A percentile compares a stretch with the other conserved stretches of the same genome.
These are phyloP conservation scores for Maudiozyma turicensis DNA, from an alignment of 805 yeast genomes.

Conservation along the genomic window DNA sequence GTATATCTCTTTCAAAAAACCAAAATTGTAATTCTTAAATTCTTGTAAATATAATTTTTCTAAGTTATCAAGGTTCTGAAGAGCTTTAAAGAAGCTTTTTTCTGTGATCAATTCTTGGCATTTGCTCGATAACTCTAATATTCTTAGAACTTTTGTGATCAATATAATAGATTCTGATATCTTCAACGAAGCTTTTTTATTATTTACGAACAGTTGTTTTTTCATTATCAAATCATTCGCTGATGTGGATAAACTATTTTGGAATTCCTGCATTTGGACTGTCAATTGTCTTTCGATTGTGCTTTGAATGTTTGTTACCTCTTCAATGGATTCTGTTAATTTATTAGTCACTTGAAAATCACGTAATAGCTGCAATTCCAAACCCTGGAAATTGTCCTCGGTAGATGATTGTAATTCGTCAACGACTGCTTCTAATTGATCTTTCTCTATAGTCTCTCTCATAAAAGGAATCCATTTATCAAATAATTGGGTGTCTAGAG, in stretches of 20 bases:
- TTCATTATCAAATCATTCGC: slow-evolving; percentile 55
- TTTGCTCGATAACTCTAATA: slow-evolving; percentile 76
- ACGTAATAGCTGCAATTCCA: slow-evolving; percentile 25
- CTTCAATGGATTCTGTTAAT: slow-evolving; percentile 42
- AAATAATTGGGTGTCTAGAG: slow-evolving; percentile 21
- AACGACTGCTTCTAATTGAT: slow-evolving; percentile 15
- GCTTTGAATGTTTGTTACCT: slow-evolving; percentile 51
- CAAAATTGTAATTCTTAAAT: slow-evolving; percentile 56
- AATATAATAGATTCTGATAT: slow-evolving; percentile 64
- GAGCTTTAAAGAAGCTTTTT: slow-evolving; percentile 73
- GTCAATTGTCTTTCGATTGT: slow-evolving; percentile 46
- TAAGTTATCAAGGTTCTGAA: slow-evolving; percentile 71
- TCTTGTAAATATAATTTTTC: slow-evolving; percentile 59
- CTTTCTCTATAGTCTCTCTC: slow-evolving; percentile 21
- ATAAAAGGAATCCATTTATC: slow-evolving; percentile 29
- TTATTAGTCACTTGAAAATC: slow-evolving; percentile 29
- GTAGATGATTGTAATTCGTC: slow-evolving; percentile 25
- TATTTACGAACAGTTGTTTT: slow-evolving; percentile 48
- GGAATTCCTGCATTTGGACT: slow-evolving; percentile 46
- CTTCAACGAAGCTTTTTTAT: slow-evolving; percentile 54
- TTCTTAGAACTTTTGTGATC: slow-evolving; percentile 64
- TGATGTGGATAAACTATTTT: slow-evolving; percentile 47
- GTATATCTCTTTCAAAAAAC: slow-evolving; percentile 57
- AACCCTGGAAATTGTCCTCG: slow-evolving; percentile 28
- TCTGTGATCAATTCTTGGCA: slow-evolving; percentile 71